phyloP scores from a whole-genome alignment of 2,329 filamentous ascomycete genomes.

The Ophiostoma pallidulum region DNA sequence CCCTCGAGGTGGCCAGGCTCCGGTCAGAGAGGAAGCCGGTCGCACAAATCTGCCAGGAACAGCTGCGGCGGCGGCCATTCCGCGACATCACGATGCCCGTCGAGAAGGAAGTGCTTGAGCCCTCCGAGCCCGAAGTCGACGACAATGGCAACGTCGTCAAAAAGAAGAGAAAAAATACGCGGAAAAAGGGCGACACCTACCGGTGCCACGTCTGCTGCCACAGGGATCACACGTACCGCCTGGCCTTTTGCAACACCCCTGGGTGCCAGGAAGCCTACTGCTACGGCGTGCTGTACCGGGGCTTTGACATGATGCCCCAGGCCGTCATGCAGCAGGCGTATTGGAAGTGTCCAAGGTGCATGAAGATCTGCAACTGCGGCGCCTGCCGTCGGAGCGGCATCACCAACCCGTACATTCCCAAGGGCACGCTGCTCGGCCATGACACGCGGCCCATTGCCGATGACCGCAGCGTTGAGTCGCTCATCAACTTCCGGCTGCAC shows the following conservation, averaged over 20 bases:
- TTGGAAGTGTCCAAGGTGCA: slow-evolving; percentile 86
- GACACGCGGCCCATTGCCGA: slow-evolving; percentile 88
- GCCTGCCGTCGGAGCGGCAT: slow-evolving; percentile 57
- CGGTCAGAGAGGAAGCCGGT: slow-evolving; percentile 65
- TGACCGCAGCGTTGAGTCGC: slow-evolving; percentile 75
- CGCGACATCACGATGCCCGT: slow-evolving; percentile 64
- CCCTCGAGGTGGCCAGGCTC: slow-evolving; percentile 60
- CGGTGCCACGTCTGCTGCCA: slow-evolving; percentile 77
- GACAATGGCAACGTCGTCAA: slow-evolving; percentile 54
- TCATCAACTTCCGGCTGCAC: slow-evolving; percentile 84
- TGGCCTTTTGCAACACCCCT: slow-evolving; percentile 64
- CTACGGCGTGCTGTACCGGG: slow-evolving; percentile 85
- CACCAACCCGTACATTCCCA: slow-evolving; percentile 75
- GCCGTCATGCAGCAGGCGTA: slow-evolving; percentile 67
- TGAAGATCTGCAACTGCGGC: slow-evolving; percentile 78
- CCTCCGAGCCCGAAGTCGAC: slow-evolving; percentile 46
- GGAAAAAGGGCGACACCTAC: slow-evolving; percentile 45
- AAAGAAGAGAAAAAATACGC: slow-evolving; percentile 53
- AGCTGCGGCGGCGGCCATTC: slow-evolving; percentile 70
- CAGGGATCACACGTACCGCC: slow-evolving; percentile 72
- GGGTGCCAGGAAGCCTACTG: slow-evolving; percentile 73
- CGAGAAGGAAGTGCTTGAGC: slow-evolving; percentile 39
- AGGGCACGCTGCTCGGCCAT: slow-evolving; percentile 78
- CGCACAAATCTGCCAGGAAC: slow-evolving; percentile 89
- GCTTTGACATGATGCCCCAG: slow-evolving; percentile 83